These are phyloP conservation scores for Trypanosoma brucei DNA, from an alignment of 208 protist genomes.

Conservation along the genomic window DNA sequence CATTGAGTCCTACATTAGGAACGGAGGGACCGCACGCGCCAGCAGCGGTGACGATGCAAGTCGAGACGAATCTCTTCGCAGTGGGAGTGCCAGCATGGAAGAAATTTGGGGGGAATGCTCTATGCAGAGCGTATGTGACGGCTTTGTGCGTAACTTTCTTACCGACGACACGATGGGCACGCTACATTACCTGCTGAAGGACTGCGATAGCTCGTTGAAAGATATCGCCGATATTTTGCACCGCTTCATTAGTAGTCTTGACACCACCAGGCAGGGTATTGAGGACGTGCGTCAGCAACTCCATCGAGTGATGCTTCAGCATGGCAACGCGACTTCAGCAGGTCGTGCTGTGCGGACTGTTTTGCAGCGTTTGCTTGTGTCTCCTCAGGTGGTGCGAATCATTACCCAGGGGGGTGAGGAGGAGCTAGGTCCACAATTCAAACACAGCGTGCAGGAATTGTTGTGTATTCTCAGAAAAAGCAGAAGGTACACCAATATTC, in stretches of 20 bases:
- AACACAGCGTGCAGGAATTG: constrained; percentile 42
- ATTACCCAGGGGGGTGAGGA: constrained; percentile 66
- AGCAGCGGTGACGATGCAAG: not conserved
- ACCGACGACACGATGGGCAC: constrained; percentile 51
- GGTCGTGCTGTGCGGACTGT: constrained; percentile 56
- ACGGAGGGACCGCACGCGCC: not conserved
- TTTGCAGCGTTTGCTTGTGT: constrained; percentile 56
- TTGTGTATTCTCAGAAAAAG: constrained; percentile 62
- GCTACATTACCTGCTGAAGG: constrained; percentile 47
- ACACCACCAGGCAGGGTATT: constrained; percentile 64
- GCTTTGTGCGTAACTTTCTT: constrained; percentile 69
- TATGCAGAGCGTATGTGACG: constrained; percentile 50
- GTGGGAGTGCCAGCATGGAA: not conserved
- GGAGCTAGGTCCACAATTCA: constrained; percentile 68
- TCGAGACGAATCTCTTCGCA: not conserved
- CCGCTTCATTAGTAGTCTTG: constrained; percentile 60
- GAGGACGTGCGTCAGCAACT: constrained; percentile 66
- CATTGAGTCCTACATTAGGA: constrained; percentile 34
- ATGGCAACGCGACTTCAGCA: constrained; percentile 39
- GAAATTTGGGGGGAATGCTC: not conserved
- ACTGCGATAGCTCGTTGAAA: constrained; percentile 50
- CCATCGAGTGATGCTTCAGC: constrained; percentile 34
- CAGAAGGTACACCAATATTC: constrained; percentile 7
- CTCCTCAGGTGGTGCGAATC: constrained; percentile 74
- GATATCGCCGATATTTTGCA: constrained; percentile 67